phyloP scores from a whole-genome alignment of 192 early-diverging fungal species.

The Entomortierella chlamydospora region DNA sequence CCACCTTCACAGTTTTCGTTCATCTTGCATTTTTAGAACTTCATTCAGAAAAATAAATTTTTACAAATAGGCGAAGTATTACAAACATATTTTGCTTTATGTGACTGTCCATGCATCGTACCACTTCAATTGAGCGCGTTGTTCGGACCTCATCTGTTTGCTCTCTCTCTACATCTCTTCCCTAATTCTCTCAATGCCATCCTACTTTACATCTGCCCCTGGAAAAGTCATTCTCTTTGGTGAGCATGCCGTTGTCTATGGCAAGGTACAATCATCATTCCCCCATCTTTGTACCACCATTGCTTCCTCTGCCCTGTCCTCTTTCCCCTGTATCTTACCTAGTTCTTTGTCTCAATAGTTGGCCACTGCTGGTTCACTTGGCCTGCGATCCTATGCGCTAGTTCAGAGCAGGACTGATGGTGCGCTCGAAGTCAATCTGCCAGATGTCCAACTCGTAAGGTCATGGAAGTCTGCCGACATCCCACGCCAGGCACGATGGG shows the following conservation, averaged over 20 bases:
- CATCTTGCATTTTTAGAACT: too few species aligned
- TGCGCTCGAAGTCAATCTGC: constrained; percentile 63
- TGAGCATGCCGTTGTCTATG: constrained; percentile 97
- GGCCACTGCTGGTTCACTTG: constrained; percentile 85
- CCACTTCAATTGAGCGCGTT: too few species aligned
- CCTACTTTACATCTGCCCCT: constrained; percentile 80
- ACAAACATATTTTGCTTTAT: too few species aligned
- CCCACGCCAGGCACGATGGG: constrained; percentile 43
- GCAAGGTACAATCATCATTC: constrained; percentile 63
- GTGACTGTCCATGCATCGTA: too few species aligned
- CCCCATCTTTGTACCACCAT: background rate
- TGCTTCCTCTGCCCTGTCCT: background rate
- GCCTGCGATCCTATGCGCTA: constrained; percentile 78
- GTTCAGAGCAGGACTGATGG: constrained; percentile 64
- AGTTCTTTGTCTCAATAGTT: constrained; percentile 56
- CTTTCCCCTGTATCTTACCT: background rate
- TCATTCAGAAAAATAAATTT: too few species aligned
- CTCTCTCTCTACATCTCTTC: too few species aligned
- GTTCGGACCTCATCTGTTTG: too few species aligned
- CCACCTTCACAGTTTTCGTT: too few species aligned
- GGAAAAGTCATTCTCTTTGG: constrained; percentile 98
- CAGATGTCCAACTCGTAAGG: constrained; percentile 69
- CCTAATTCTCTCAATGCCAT: constrained; percentile 13
- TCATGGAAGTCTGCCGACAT: constrained; percentile 50
- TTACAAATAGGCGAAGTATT: too few species aligned